Conservation (phyloP, 2,329 filamentous ascomycete species). For the Ceratocystis albifundus region DNA sequence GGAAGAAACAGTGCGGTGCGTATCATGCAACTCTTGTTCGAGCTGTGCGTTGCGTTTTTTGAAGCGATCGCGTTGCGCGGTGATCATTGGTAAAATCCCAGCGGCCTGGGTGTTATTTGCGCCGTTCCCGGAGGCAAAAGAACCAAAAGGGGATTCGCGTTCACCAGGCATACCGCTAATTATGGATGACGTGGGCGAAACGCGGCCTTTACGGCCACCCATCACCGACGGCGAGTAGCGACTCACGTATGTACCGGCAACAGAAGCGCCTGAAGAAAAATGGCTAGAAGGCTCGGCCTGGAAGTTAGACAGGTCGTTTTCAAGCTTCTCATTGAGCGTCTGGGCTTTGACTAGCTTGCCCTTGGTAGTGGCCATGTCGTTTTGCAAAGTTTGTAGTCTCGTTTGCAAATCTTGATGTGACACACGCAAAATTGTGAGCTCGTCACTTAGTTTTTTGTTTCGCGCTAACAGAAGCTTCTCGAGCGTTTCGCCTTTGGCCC, state of each 20-base stretch:
- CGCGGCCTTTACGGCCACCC: conserved; percentile 51
- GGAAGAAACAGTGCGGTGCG: conserved; percentile 69
- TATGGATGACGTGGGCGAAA: conserved; percentile 92
- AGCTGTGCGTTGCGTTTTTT: conserved; percentile 90
- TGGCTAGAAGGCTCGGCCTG: conserved; percentile 65
- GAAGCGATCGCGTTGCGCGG: conserved; percentile 93
- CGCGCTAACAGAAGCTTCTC: conserved; percentile 84
- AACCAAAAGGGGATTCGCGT: conserved; percentile 54
- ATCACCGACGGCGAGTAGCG: conserved; percentile 56
- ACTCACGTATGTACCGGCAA: conserved; percentile 81
- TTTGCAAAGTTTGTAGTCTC: conserved; percentile 66
- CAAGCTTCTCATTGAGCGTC: conserved; percentile 74
- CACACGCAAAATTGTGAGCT: conserved; percentile 82
- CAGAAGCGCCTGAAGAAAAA: conserved; percentile 81
- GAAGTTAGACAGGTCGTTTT: conserved; percentile 79
- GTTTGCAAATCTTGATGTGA: conserved; percentile 85
- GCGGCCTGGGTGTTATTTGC: conserved; percentile 32
- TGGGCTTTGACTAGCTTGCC: conserved; percentile 76
- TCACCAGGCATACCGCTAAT: conserved; percentile 62
- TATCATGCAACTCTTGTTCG: conserved; percentile 78
- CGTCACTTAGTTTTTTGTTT: conserved; percentile 93
- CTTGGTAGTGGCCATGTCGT: conserved; percentile 72
- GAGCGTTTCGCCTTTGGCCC: conserved; percentile 61
- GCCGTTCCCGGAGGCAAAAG: conserved; percentile 39
- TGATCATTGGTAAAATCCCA: conserved; percentile 94